Evolutionary conservation across 306 rosid species (phyloP).

Genomic region (Cucurbita maxima): DNA sequence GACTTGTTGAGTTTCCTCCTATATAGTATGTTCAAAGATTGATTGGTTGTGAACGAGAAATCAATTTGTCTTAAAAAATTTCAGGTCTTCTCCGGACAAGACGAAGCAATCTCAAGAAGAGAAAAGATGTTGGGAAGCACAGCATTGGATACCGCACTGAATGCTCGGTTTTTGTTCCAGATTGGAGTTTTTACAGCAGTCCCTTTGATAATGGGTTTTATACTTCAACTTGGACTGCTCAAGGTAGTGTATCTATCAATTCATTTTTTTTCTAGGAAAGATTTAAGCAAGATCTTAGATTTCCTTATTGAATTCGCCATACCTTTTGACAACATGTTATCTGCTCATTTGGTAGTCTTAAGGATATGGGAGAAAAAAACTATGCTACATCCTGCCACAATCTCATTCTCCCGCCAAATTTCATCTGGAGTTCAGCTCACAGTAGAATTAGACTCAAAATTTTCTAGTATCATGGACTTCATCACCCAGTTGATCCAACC

Average conservation of each 20-base stretch:
- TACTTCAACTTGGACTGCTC: slow-evolving; percentile 81
- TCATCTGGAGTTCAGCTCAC: background rate
- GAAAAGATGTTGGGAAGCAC: slow-evolving; percentile 59
- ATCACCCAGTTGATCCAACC: background rate
- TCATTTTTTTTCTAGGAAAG: background rate
- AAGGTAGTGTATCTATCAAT: slow-evolving; percentile 35
- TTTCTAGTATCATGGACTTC: background rate
- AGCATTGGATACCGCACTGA: slow-evolving; percentile 72
- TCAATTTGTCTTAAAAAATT: slow-evolving; percentile 2
- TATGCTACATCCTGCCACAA: background rate
- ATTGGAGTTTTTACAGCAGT: slow-evolving; percentile 91
- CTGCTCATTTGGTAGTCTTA: background rate
- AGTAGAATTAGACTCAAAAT: background rate
- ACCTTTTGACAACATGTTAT: background rate
- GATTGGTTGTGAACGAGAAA: background rate
- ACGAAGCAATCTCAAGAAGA: slow-evolving; percentile 32
- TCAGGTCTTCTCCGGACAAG: slow-evolving; percentile 92
- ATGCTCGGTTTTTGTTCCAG: slow-evolving; percentile 95
- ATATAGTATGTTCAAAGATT: background rate
- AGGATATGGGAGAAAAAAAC: background rate
- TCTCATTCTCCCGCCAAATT: background rate
- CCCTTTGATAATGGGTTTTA: slow-evolving; percentile 90
- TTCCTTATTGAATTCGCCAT: background rate
- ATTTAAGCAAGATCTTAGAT: background rate
- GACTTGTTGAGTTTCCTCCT: background rate